A percentile compares a stretch with the other conserved stretches of the same genome.
Evolutionary conservation across 1,284 basidiomycete genomes (phyloP).

Genomic region (Ustilago bromivora): DNA sequence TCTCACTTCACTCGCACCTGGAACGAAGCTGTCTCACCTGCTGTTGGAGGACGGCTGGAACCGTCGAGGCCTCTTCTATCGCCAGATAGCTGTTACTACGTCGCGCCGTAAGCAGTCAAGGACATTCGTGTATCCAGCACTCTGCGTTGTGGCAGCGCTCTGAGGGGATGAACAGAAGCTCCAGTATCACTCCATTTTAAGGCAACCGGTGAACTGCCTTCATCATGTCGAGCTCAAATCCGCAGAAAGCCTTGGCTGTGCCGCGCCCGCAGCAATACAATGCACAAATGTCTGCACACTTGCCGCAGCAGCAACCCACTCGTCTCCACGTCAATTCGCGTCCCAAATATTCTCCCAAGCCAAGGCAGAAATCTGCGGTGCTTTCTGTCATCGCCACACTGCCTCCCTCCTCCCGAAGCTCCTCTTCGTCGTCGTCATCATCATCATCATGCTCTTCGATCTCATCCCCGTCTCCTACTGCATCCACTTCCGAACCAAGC

Average conservation of each 20-base stretch:
- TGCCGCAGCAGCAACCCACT: slow-evolving; percentile 15
- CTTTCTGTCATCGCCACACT: slow-evolving; percentile 12
- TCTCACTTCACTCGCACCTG: no score
- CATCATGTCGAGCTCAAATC: not conserved
- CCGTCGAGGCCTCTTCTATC: no score
- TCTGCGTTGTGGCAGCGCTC: no score
- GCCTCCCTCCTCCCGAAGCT: not conserved
- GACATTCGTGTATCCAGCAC: no score
- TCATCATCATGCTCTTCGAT: not conserved
- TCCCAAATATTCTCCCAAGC: slow-evolving; percentile 1
- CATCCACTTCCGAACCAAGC: not conserved
- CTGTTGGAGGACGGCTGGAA: no score
- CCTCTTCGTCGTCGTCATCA: not conserved
- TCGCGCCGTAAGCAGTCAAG: no score
- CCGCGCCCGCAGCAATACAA: slow-evolving; percentile 4
- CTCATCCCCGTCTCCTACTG: not conserved
- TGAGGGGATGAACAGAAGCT: no score
- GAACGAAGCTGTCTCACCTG: no score
- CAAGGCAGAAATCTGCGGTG: slow-evolving; percentile 1
- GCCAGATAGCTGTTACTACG: no score
- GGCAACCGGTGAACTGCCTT: not conserved
- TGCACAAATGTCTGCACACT: slow-evolving; percentile 8
- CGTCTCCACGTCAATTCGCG: slow-evolving; percentile 9
- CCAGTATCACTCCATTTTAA: no score
- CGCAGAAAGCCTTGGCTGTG: not conserved